These are phyloP conservation scores for Logfia minima DNA, from an alignment of 129 eudicot genomes.

Conservation along the genomic window DNA sequence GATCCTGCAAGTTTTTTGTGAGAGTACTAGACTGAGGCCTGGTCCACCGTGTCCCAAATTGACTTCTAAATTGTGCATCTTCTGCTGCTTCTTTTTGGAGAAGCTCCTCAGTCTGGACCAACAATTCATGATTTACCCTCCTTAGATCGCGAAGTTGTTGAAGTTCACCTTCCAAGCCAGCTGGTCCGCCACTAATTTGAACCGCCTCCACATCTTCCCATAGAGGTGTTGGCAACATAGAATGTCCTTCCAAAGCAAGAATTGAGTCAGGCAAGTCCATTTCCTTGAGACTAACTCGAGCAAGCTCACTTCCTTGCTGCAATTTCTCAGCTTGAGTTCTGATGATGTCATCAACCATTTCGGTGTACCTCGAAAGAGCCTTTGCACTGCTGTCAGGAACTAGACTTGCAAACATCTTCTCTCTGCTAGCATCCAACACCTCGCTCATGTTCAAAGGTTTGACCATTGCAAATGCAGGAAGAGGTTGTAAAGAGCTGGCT, in stretches of 20 bases:
- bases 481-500: slow-evolving; percentile 78
- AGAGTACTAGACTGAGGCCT: slow-evolving; percentile 92
- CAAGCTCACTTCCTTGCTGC: slow-evolving; percentile 99
- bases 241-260: slow-evolving; percentile 86
- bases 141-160: slow-evolving; percentile 86
- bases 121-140: slow-evolving; percentile 80
- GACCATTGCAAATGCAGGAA: slow-evolving; percentile 88
- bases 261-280: slow-evolving; percentile 97
- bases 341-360: slow-evolving; percentile 93
- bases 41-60: slow-evolving; percentile 97
- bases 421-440: slow-evolving; percentile 90
- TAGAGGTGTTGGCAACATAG: slow-evolving; percentile 61
- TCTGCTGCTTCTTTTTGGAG: slow-evolving; percentile 94
- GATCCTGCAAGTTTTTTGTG: slow-evolving; percentile 85
- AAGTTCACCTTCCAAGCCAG: slow-evolving; percentile 89
- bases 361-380: slow-evolving; percentile 92
- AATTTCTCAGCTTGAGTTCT: slow-evolving; percentile 95
- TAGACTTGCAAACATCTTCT: slow-evolving; percentile 87
- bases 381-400: slow-evolving; percentile 96
- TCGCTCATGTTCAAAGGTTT: slow-evolving; percentile 86
- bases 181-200: slow-evolving; percentile 93
- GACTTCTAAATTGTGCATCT: slow-evolving; percentile 92
- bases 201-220: slow-evolving; percentile 98
- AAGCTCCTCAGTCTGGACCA: slow-evolving; percentile 91
- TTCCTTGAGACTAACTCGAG: slow-evolving; percentile 92